These are phyloP conservation scores for Umbelopsis vinacea DNA, from an alignment of 192 early-diverging fungal genomes.

Conservation along the genomic window DNA sequence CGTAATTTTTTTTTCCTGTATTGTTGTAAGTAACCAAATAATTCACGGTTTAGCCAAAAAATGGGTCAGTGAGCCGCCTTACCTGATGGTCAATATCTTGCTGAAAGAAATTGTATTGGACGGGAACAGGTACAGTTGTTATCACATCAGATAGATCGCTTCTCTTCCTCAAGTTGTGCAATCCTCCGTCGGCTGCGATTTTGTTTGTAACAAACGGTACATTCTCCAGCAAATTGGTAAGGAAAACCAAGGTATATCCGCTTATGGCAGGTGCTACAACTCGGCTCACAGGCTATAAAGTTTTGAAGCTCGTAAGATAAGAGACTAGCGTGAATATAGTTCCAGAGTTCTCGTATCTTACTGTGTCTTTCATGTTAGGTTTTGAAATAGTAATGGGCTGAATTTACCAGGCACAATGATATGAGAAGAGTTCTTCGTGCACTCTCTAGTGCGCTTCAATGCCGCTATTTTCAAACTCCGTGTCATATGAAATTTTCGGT, in stretches of 20 bases:
- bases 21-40: not conserved
- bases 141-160: constrained; percentile 35
- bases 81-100: not conserved
- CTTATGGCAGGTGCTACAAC: constrained; percentile 39
- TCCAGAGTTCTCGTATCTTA: not conserved
- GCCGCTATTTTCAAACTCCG: too few species aligned
- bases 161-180: constrained; percentile 35
- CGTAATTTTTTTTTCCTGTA: constrained; percentile 23
- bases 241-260: constrained; percentile 38
- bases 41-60: not conserved
- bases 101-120: constrained; percentile 28
- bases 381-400: not conserved
- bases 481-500: too few species aligned
- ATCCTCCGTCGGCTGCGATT: constrained; percentile 36
- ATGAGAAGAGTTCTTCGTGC: too few species aligned
- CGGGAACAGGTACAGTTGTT: constrained; percentile 42
- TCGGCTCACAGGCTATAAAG: constrained; percentile 3
- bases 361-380: not conserved
- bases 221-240: constrained; percentile 39
- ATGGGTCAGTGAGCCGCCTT: constrained; percentile 1
- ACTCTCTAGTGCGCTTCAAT: too few species aligned
- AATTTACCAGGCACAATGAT: too few species aligned
- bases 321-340: not conserved
- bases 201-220: constrained; percentile 31
- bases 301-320: not conserved